Conservation (phyloP, 2,329 filamentous ascomycete genomes). For the Trichophaea hybrida region DNA sequence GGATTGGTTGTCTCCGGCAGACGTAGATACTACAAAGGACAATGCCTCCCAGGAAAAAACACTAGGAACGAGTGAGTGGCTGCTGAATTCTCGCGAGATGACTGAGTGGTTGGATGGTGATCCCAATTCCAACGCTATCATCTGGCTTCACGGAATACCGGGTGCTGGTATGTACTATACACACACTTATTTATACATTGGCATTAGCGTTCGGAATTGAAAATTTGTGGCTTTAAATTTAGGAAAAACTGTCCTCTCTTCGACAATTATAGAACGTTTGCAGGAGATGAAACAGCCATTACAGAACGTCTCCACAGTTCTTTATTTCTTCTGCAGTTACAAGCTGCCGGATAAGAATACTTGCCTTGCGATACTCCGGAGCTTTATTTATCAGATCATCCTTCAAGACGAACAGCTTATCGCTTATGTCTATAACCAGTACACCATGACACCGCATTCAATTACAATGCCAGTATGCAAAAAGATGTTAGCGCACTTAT, state of each 20-base stretch:
- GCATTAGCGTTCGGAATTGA: too few species aligned
- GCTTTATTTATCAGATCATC: conserved; percentile 16
- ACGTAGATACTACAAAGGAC: conserved; percentile 1
- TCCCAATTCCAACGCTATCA: not conserved
- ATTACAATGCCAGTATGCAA: not conserved
- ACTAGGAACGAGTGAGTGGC: conserved; percentile 6
- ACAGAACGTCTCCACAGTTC: not conserved
- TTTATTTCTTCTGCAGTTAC: conserved; percentile 5
- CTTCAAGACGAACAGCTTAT: conserved; percentile 6
- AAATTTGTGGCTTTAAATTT: too few species aligned
- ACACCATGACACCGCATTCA: not conserved
- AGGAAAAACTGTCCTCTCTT: too few species aligned
- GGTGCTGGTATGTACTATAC: conserved; percentile 6
- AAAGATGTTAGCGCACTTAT: conserved; percentile 1
- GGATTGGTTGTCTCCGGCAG: conserved; percentile 4
- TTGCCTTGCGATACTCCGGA: conserved; percentile 8
- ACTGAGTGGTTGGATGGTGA: conserved; percentile 8
- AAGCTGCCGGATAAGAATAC: conserved; percentile 1
- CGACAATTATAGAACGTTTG: too few species aligned
- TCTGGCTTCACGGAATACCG: conserved; percentile 12
- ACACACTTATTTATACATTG: not conserved
- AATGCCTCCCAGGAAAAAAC: not conserved
- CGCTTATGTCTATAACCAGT: conserved; percentile 3
- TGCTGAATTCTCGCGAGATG: not conserved
- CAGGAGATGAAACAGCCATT: too few species aligned